Base-by-base conservation (phyloP, 345 rosid species). In the Microthlaspi erraticum region DNA sequence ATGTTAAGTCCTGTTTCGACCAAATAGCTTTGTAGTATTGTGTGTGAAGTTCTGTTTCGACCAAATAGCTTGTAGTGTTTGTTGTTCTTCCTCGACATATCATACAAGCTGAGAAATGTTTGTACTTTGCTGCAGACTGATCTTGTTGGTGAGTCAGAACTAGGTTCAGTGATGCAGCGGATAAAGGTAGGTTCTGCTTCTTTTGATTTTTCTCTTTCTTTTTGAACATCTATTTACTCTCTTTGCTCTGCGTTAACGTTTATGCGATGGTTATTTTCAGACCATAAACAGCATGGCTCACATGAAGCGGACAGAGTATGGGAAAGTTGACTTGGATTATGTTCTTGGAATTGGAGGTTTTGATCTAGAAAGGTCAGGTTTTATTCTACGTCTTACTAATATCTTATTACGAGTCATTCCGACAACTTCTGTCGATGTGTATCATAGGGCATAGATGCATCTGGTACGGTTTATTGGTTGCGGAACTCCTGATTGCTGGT, bases 271-370 rank as follows among this genome's bases (percentile, higher is more conserved):
- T 64, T 72, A 54, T 60, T 23, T 69, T 64, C 83, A 93, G 96
- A 82, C 74, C 60, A 88, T 93, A 56, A 93, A 91, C 72, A 65
- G 80, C 61, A 86, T 88, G 96, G 96, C 98, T 72, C 71, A 79
- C 66, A 49, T 85, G 82, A 89, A 91, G 79, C 82, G 60, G 57
- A 91, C 98, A 49, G 82, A 82, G 73, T 91, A 76, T 81, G 98
- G 98, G 75, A 85, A 93, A 72, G 94, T 93, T 78, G 89, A 93
- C 88, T 79, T 91, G 83, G 98, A 87, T 69, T 93, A 91, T 85
- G 97, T 90, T 77, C 96, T 91, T 83, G 96, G 98, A 51, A 86
- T 93, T 74, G 96, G 98, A 63, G 97, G 98, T 74, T 93, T 91
- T 80, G 96, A 93, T 84, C 78, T 93, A 70, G 98, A 89, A 81